Evolutionary conservation across 1,284 basidiomycete species (phyloP), one percentile per base, ranked within the genome.

Genomic region (Heterobasidion annosum): DNA sequence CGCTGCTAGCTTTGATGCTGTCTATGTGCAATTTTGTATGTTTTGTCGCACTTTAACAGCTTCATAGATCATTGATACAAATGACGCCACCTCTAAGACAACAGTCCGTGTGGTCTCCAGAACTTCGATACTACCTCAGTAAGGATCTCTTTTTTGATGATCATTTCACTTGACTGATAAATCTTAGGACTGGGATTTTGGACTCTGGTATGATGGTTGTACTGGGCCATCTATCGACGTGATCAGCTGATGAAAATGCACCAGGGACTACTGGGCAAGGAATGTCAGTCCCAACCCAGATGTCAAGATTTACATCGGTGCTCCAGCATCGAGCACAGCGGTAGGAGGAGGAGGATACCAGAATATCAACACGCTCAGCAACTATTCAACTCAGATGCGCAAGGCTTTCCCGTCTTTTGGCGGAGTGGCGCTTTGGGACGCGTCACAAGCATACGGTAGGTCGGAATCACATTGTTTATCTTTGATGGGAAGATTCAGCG

Each of bases 371-470:
- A 78, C 74, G 8, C 68, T 88, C 49, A 73, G 69, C 47, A 73
- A 55, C 54, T 80, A 81, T 50, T 73, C 82, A 16, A 68, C 70
- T 18, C 65, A 74, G 58, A 85, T 81, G 75, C 76, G 81, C 43
- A 69, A 77, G 18, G 80, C 74, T 53, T 87, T 85, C 70, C 81
- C 83, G 13, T 83, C 81, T 1, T 87, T 86, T 57, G 83, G 85
- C 15, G 84, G 84, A 33, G 78, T 86, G 15, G 86, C 85, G 82
- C 63, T 88, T 47, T 88, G 83, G 83, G 85, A 85, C 64, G 78
- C 76, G 44, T 85, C 82, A 46, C 82, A 86, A 65, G 83, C 84
- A 12, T 83, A 79, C 58, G 75, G 82, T 82, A 63, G 53, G 71
- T 66, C 18, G 18, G 18, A 18, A 18, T 18, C 18, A 18, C 18